Conservation (phyloP, 2,329 filamentous ascomycete genomes). For the Aspergillus fijiensis region DNA sequence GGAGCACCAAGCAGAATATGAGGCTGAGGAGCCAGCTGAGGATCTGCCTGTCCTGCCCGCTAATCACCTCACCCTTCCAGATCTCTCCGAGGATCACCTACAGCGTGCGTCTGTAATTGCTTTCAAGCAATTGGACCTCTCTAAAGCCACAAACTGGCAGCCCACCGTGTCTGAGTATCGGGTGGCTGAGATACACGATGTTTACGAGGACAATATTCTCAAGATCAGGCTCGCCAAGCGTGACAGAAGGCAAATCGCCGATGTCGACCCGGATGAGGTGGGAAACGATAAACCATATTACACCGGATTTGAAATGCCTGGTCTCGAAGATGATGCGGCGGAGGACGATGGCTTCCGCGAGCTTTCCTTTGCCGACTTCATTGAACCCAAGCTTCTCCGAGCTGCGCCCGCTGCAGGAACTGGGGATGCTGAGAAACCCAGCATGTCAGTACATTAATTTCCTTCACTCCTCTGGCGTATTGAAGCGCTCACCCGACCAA, state of each 20-base stretch:
- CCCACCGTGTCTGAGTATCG: conserved; percentile 54
- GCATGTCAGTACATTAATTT: conserved; percentile 41
- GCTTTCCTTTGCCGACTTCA: conserved; percentile 62
- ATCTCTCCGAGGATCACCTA: conserved; percentile 33
- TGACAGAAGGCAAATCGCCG: conserved; percentile 55
- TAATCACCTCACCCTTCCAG: conserved; percentile 64
- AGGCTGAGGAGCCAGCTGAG: conserved; percentile 44
- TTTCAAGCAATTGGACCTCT: conserved; percentile 50
- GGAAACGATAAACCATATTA: conserved; percentile 71
- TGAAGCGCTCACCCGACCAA: conserved; percentile 32
- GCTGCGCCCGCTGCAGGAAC: conserved; percentile 33
- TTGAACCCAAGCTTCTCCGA: conserved; percentile 66
- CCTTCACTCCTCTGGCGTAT: conserved; percentile 19
- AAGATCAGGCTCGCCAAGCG: conserved; percentile 66
- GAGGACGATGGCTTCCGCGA: conserved; percentile 62
- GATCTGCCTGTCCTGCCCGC: conserved; percentile 52
- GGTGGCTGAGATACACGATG: conserved; percentile 64
- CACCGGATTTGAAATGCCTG: conserved; percentile 73
- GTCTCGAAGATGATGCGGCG: conserved; percentile 53
- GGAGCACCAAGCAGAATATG: conserved; percentile 8
- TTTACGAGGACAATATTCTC: conserved; percentile 56
- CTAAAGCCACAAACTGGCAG: conserved; percentile 49
- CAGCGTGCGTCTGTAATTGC: conserved; percentile 44
- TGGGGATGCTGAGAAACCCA: conserved; percentile 33
- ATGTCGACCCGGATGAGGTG: conserved; percentile 54